These are phyloP conservation scores for Cutaneotrichosporon dermatis DNA, from an alignment of 1,284 basidiomycete genomes.

Conservation along the genomic window DNA sequence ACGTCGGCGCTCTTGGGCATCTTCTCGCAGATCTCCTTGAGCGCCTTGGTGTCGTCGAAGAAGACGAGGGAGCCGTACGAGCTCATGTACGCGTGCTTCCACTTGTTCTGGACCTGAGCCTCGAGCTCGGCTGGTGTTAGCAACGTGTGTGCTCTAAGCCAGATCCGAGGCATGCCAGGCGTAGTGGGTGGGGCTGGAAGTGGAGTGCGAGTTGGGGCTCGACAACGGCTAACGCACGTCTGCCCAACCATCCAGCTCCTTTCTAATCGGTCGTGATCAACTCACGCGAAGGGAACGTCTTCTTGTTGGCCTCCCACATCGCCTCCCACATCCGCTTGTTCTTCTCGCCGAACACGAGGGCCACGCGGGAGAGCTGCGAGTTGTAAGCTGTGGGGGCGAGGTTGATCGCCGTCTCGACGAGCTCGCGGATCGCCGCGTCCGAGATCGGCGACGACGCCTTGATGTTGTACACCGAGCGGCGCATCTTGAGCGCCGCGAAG, in stretches of 20 bases:
- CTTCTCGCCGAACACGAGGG: constrained; percentile 48
- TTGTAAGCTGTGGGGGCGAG: constrained; percentile 50
- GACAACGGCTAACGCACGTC: too few relatives aligned
- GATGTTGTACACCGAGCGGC: constrained; percentile 49
- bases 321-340: constrained; percentile 51
- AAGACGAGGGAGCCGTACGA: constrained; percentile 52
- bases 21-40: constrained; percentile 44
- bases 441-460: constrained; percentile 44
- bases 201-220: too few relatives aligned
- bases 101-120: not conserved
- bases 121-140: constrained; percentile 6
- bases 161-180: too few relatives aligned
- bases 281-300: not conserved
- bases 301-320: constrained; percentile 20
- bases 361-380: constrained; percentile 49
- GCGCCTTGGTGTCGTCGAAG: constrained; percentile 49
- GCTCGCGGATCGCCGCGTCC: constrained; percentile 43
- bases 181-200: too few relatives aligned
- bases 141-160: too few relatives aligned
- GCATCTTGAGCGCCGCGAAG: constrained; percentile 22
- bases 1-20: constrained; percentile 42
- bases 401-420: constrained; percentile 49
- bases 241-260: too few relatives aligned
- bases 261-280: too few relatives aligned
- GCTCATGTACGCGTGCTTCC: constrained; percentile 37